These are phyloP conservation scores for Penicillium bovifimosum DNA, from an alignment of 495 filamentous ascomycete species.

Conservation along the genomic window DNA sequence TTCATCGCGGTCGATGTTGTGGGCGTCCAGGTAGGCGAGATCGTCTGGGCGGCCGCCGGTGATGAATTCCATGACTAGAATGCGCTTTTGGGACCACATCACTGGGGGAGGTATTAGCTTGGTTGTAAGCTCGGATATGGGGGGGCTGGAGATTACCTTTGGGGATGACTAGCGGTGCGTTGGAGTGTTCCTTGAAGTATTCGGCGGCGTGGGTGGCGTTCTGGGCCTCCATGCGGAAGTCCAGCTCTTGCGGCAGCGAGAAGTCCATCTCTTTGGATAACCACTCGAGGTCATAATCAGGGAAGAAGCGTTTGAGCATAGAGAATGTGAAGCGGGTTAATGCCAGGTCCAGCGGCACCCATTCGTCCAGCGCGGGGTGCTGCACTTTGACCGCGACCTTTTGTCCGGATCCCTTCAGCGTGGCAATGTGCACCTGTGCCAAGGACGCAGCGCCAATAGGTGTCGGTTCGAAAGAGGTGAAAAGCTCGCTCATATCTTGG, in stretches of 20 bases:
- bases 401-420: slow-evolving; percentile 72
- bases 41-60: slow-evolving; percentile 86
- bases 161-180: slow-evolving; percentile 79
- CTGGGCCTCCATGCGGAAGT: slow-evolving; percentile 80
- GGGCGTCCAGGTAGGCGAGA: slow-evolving; percentile 74
- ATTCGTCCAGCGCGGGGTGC: slow-evolving; percentile 85
- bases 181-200: slow-evolving; percentile 67
- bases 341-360: slow-evolving; percentile 82
- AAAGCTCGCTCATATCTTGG: slow-evolving; percentile 69
- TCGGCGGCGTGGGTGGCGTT: slow-evolving; percentile 75
- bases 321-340: slow-evolving; percentile 86
- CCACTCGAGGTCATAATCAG: slow-evolving; percentile 97
- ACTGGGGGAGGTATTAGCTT: slow-evolving; percentile 46
- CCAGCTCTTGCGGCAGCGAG: slow-evolving; percentile 84
- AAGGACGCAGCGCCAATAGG: slow-evolving; percentile 92
- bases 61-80: slow-evolving; percentile 94
- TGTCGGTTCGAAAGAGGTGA: slow-evolving; percentile 68
- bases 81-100: slow-evolving; percentile 80
- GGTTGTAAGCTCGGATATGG: neutral
- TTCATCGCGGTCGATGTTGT: slow-evolving; percentile 89
- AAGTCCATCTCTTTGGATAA: slow-evolving; percentile 86
- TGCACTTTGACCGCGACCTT: slow-evolving; percentile 98
- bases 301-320: slow-evolving; percentile 86
- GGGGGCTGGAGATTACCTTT: slow-evolving; percentile 37
- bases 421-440: slow-evolving; percentile 93